Conservation (phyloP, 768 basidiomycete genomes). For the Serendipita sp. region DNA sequence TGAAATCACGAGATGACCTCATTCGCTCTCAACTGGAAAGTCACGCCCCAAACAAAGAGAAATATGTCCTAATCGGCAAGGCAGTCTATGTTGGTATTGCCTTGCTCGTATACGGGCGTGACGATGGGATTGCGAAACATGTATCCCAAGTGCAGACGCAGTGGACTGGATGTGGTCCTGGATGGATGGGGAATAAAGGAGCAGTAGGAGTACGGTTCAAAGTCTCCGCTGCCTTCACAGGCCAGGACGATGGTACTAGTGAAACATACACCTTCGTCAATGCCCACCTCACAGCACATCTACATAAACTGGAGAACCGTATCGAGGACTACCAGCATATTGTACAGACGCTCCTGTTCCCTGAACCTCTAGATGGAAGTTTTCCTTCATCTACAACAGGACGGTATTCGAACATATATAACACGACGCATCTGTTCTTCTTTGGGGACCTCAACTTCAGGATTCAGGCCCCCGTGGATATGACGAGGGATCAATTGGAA, state of each 20-base stretch:
- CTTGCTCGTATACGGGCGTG: slow-evolving; percentile 70
- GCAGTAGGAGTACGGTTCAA: slow-evolving; percentile 80
- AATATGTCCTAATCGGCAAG: slow-evolving; percentile 63
- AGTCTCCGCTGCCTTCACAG: slow-evolving; percentile 19
- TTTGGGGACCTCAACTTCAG: slow-evolving; percentile 92
- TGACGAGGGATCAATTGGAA: slow-evolving; percentile 30
- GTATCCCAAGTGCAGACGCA: slow-evolving; percentile 52
- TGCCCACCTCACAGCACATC: slow-evolving; percentile 81
- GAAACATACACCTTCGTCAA: slow-evolving; percentile 56
- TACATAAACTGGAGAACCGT: slow-evolving; percentile 43
- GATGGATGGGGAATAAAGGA: slow-evolving; percentile 86
- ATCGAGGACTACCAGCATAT: slow-evolving; percentile 72
- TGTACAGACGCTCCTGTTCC: slow-evolving; percentile 62
- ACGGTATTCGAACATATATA: slow-evolving; percentile 40
- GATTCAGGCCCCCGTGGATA: slow-evolving; percentile 35
- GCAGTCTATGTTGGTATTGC: slow-evolving; percentile 79
- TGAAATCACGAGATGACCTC: slow-evolving; percentile 50
- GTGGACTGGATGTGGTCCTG: slow-evolving; percentile 55
- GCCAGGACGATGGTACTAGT: background rate
- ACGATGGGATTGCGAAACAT: slow-evolving; percentile 44
- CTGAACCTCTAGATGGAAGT: background rate
- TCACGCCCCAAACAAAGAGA: slow-evolving; percentile 54
- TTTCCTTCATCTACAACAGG: background rate
- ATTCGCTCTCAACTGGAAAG: slow-evolving; percentile 61
- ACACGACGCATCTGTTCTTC: slow-evolving; percentile 81